phyloP scores from a whole-genome alignment of 805 yeast genomes.

The Metschnikowia bowlesiae region DNA sequence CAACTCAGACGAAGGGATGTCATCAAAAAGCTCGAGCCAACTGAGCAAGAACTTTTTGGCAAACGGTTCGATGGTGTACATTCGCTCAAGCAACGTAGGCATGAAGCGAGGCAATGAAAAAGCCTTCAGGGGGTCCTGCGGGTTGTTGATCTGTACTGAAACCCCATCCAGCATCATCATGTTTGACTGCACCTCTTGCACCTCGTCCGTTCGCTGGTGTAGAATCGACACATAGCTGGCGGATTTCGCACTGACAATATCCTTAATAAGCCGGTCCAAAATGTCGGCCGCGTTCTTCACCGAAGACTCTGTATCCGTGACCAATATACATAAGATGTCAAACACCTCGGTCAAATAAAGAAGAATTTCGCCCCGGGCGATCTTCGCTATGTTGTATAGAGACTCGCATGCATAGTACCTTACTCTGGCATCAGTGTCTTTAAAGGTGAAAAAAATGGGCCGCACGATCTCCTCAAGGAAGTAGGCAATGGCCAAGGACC shows the following conservation, averaged over 20 bases:
- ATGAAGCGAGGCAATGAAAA: constrained; percentile 84
- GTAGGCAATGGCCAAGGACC: constrained; percentile 73
- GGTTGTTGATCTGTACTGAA: constrained; percentile 54
- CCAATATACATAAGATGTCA: constrained; percentile 84
- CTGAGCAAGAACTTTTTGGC: constrained; percentile 88
- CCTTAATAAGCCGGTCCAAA: constrained; percentile 84
- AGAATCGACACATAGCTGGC: constrained; percentile 78
- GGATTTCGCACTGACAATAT: constrained; percentile 92
- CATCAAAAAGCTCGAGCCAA: constrained; percentile 90
- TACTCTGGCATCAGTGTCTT: constrained; percentile 96
- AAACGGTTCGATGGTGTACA: constrained; percentile 88
- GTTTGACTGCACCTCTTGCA: constrained; percentile 31
- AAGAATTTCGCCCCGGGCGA: constrained; percentile 91
- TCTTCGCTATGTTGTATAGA: constrained; percentile 90
- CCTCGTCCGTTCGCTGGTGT: constrained; percentile 39
- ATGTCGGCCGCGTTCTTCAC: constrained; percentile 95
- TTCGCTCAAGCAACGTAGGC: constrained; percentile 85
- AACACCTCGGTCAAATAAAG: constrained; percentile 91
- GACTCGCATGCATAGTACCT: constrained; percentile 96
- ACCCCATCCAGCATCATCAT: constrained; percentile 55
- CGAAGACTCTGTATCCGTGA: constrained; percentile 85
- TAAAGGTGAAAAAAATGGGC: constrained; percentile 92
- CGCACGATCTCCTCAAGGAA: constrained; percentile 83
- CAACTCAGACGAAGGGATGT: constrained; percentile 86
- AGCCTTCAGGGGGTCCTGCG: constrained; percentile 60